Conservation (phyloP, 1,139 yeast genomes). For the Taiozyma sp. region DNA sequence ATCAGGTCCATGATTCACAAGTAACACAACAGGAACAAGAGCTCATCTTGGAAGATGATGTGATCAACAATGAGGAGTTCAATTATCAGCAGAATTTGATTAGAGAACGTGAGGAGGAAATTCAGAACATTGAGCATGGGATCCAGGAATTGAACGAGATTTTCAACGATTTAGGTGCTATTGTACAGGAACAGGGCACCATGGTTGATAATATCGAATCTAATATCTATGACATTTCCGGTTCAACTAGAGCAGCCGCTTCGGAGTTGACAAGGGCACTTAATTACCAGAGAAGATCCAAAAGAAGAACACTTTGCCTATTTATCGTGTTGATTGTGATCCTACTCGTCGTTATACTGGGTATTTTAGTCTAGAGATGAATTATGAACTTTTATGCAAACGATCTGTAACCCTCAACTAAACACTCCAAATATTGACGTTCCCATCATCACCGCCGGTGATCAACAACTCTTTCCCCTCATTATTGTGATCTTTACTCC, state of each 20-base stretch:
- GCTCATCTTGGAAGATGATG: slow-evolving; percentile 60
- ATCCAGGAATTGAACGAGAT: slow-evolving; percentile 85
- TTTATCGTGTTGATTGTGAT: slow-evolving; percentile 56
- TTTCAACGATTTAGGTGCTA: slow-evolving; percentile 75
- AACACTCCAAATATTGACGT: slow-evolving; percentile 63
- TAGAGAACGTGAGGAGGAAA: slow-evolving; percentile 82
- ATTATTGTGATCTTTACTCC: slow-evolving; percentile 44
- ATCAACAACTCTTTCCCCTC: slow-evolving; percentile 44
- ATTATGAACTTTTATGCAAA: no score
- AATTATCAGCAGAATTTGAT: slow-evolving; percentile 80
- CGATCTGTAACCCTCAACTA: not conserved
- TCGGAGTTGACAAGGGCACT: slow-evolving; percentile 73
- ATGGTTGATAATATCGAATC: slow-evolving; percentile 84
- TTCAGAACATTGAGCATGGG: slow-evolving; percentile 80
- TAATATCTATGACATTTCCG: slow-evolving; percentile 66
- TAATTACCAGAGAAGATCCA: slow-evolving; percentile 66
- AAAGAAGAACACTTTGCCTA: slow-evolving; percentile 72
- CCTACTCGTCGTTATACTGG: slow-evolving; percentile 43
- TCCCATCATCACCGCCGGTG: slow-evolving; percentile 90
- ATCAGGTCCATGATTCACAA: slow-evolving; percentile 18
- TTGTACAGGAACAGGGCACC: slow-evolving; percentile 85
- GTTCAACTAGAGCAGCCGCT: slow-evolving; percentile 67
- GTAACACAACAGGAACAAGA: slow-evolving; percentile 26
- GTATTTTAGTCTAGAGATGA: slow-evolving; percentile 29
- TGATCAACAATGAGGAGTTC: slow-evolving; percentile 77